Percentiles rank a stretch among this genome's conserved stretches.
Conservation (phyloP, 345 rosid species). For the Pistacia vera region DNA sequence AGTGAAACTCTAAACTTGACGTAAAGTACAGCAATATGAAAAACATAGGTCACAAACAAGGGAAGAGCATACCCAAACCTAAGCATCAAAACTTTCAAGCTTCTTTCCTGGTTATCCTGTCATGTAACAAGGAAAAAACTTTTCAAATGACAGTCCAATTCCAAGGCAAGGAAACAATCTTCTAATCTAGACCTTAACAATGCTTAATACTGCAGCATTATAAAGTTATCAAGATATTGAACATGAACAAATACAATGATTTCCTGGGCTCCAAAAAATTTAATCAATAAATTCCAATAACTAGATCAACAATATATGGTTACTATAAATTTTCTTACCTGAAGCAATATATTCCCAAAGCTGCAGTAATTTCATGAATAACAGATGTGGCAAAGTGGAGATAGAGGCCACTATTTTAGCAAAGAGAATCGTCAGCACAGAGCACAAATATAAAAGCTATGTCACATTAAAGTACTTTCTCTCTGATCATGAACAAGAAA, state of each 20-base stretch:
- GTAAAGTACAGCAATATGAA: neutral
- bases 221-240: neutral
- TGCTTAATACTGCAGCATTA: neutral
- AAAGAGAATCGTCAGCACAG: slow-evolving; percentile 23
- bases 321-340: slow-evolving; percentile 47
- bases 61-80: slow-evolving; percentile 16
- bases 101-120: slow-evolving; percentile 95
- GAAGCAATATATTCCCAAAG: slow-evolving; percentile 97
- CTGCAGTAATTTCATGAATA: slow-evolving; percentile 86
- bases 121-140: slow-evolving; percentile 13
- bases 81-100: slow-evolving; percentile 46
- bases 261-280: neutral
- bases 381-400: slow-evolving; percentile 92
- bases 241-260: neutral
- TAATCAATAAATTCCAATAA: neutral
- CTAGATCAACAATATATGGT: neutral
- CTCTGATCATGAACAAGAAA: neutral
- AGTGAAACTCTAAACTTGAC: neutral
- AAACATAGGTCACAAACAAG: neutral
- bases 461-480: too few relatives aligned
- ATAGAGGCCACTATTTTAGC: slow-evolving; percentile 61
- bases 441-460: neutral
- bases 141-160: neutral
- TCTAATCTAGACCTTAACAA: neutral
- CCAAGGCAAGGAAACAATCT: neutral